Evolutionary conservation across 2,329 filamentous ascomycete genomes (phyloP).

Genomic region (Neurospora sp.): DNA sequence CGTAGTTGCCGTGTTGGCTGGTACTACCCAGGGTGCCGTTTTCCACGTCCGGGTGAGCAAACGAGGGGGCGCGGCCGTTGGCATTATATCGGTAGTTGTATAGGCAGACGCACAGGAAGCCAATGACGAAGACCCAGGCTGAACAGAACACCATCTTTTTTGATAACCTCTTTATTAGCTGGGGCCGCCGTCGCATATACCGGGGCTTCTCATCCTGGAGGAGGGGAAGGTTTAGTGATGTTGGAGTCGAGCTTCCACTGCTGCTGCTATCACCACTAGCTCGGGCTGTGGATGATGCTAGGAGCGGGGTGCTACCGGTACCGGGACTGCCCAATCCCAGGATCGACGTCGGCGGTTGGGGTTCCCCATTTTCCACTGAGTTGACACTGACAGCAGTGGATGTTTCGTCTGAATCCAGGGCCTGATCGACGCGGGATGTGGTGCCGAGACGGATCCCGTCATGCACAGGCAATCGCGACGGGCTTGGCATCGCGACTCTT

Average conservation of each 20-base stretch:
- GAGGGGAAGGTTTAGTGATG: not conserved
- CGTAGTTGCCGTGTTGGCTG: not conserved
- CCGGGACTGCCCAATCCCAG: not conserved
- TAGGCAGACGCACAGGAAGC: not conserved
- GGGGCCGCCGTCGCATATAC: not conserved
- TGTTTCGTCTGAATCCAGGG: not conserved
- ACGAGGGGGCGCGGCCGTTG: slow-evolving; percentile 2
- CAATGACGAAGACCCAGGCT: not conserved
- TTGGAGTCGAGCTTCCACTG: not conserved
- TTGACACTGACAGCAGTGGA: not conserved
- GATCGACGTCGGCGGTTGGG: not conserved
- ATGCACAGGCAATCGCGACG: not conserved
- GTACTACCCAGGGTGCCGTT: not conserved
- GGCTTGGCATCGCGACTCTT: not conserved
- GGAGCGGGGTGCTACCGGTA: not conserved
- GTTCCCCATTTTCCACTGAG: not conserved
- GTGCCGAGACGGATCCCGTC: not conserved
- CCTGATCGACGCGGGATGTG: not conserved
- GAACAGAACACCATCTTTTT: not conserved
- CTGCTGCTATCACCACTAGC: not conserved
- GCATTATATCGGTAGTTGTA: not conserved
- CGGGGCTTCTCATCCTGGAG: not conserved
- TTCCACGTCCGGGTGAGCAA: not conserved
- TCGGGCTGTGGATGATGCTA: not conserved
- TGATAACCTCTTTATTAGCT: not conserved